Conservation (phyloP, 1,284 basidiomycete species). For the Ganoderma multipileum region DNA sequence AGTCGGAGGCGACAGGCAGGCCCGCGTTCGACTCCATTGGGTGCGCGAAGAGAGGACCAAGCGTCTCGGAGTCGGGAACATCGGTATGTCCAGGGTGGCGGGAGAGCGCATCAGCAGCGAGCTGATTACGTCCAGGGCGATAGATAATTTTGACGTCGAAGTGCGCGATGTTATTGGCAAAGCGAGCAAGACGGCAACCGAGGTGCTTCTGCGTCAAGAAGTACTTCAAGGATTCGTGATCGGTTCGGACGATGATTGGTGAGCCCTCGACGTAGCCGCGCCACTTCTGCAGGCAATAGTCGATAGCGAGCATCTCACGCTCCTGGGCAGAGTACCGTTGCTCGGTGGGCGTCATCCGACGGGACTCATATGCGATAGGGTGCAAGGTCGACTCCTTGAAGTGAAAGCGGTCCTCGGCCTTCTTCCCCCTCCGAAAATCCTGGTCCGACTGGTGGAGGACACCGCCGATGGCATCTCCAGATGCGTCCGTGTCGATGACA, state of each 20-base stretch:
- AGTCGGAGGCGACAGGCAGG: too few species aligned
- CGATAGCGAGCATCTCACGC: constrained; percentile 43
- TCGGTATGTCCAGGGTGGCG: too few species aligned
- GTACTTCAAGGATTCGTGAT: not conserved
- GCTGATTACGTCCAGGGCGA: too few species aligned
- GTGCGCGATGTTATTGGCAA: not conserved
- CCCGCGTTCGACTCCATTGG: too few species aligned
- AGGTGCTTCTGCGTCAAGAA: not conserved
- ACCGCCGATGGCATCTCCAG: constrained; percentile 31
- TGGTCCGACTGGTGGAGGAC: constrained; percentile 28
- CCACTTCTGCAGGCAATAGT: not conserved
- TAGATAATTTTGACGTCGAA: too few species aligned
- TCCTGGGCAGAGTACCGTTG: constrained; percentile 45
- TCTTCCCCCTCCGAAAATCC: not conserved
- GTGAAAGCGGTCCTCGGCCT: not conserved
- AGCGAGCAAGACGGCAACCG: not conserved
- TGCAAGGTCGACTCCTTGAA: constrained; percentile 20
- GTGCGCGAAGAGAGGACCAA: too few species aligned
- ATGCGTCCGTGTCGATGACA: constrained; percentile 35
- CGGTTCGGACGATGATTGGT: not conserved
- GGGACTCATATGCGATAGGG: constrained; percentile 40
- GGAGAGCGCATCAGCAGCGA: too few species aligned
- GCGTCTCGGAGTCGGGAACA: too few species aligned
- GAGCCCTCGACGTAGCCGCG: constrained; percentile 23
- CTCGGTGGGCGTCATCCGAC: constrained; percentile 33